A percentile compares a stretch with the other conserved stretches of the same genome.
Conservation (phyloP, 2,329 filamentous ascomycete genomes). For the Pyrenophora teres region DNA sequence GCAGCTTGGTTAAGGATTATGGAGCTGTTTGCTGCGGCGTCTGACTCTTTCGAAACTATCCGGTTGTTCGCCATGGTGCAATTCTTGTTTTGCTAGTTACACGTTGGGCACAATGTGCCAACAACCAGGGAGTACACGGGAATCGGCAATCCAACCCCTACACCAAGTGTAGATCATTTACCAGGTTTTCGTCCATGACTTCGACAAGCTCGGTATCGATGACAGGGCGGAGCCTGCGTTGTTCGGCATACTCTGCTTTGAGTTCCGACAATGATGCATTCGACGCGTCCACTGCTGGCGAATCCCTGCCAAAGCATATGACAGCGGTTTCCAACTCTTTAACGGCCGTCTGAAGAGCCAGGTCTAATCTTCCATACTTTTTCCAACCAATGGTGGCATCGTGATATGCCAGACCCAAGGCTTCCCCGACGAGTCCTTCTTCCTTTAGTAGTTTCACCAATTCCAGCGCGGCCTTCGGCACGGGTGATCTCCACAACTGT, state of each 20-base stretch:
- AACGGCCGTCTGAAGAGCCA: constrained; percentile 14
- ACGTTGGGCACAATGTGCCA: too few species aligned
- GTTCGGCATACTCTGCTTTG: not conserved
- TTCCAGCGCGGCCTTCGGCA: constrained; percentile 21
- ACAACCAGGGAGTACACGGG: too few species aligned
- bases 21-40: too few species aligned
- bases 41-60: too few species aligned
- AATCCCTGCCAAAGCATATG: constrained; percentile 17
- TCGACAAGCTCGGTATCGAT: not conserved
- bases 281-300: constrained; percentile 14
- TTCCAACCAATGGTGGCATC: constrained; percentile 23
- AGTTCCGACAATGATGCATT: constrained; percentile 8
- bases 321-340: constrained; percentile 19
- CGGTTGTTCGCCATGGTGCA: too few species aligned
- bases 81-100: too few species aligned
- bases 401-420: constrained; percentile 25
- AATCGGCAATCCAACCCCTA: too few species aligned
- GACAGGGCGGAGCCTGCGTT: not conserved
- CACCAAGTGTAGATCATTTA: not conserved
- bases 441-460: constrained; percentile 19
- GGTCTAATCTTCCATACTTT: constrained; percentile 18
- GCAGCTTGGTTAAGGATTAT: too few species aligned
- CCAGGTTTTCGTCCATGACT: not conserved
- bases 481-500: constrained; percentile 19
- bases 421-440: constrained; percentile 24